Percentiles rank a stretch among this genome's conserved stretches.
phyloP scores from a whole-genome alignment of 306 rosid species.

The Dryas octopetala region DNA sequence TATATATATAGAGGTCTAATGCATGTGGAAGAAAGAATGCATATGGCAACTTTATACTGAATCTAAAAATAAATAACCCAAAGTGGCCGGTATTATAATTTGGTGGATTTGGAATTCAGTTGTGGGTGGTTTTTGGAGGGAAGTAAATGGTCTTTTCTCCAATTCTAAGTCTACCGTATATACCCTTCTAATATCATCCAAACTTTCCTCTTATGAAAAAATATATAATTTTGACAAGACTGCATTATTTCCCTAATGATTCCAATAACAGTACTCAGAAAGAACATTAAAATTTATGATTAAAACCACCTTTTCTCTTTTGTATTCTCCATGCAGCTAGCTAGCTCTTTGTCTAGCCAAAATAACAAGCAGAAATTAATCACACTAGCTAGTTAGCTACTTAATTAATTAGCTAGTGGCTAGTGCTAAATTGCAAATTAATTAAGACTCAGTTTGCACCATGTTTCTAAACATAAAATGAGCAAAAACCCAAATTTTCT shows the following conservation, averaged over 20 bases:
- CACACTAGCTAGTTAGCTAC: background rate
- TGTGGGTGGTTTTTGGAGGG: slow-evolving; percentile 28
- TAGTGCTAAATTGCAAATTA: too few species aligned
- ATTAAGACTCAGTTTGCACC: too few species aligned
- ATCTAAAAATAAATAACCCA: background rate
- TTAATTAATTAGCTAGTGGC: too few species aligned
- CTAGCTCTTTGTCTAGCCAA: background rate
- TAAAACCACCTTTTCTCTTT: background rate
- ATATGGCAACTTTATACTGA: slow-evolving; percentile 5
- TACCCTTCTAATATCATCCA: slow-evolving; percentile 1
- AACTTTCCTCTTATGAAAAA: background rate
- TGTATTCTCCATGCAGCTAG: background rate
- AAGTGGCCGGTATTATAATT: slow-evolving; percentile 2
- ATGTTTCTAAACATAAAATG: background rate
- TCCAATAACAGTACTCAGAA: slow-evolving; percentile 30
- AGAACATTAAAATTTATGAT: slow-evolving; percentile 11
- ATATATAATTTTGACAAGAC: slow-evolving; percentile 24
- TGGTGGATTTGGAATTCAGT: slow-evolving; percentile 25
- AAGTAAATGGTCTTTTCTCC: slow-evolving; percentile 17
- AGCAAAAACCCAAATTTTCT: background rate
- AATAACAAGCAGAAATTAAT: background rate
- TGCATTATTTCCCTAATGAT: slow-evolving; percentile 43
- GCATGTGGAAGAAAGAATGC: slow-evolving; percentile 15
- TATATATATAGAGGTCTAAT: background rate
- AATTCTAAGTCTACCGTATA: slow-evolving; percentile 4